Evolutionary conservation across 2,329 filamentous ascomycete species (phyloP), one percentile per base, ranked within the genome.

Genomic region (Fusarium pseudograminearum): DNA sequence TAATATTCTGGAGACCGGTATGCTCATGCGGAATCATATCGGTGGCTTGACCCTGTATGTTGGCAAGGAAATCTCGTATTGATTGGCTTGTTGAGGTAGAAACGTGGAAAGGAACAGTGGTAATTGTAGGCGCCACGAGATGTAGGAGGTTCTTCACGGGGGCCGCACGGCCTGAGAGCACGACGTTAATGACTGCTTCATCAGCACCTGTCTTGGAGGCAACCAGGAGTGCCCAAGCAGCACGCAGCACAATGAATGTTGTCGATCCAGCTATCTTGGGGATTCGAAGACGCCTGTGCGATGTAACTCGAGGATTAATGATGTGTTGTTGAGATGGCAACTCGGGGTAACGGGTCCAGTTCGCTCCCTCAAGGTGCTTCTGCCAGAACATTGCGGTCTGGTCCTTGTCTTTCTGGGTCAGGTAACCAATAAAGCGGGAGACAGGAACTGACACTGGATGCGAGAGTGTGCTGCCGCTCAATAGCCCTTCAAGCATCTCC

Each of bases 211-310:
- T 54, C 20, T 54, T 44, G 20, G 51, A 42, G 20, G 51, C 51
- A 24, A 54, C 51, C 20, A 54, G 28, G 15, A 54, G 38, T 33
- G 51, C 51, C 51, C 51, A 54, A 44, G 51, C 51, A 54, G 51
- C 51, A 20, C 51, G 51, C 11, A 54, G 38, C 38, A 54, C 38
- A 44, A 54, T 33, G 16, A 18, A 52, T 20, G 51, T 42, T 44
- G 38, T 33, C 28, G 51, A 54, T 33, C 51, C 38, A 5, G 20
- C 51, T 30, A 30, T 30, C 22, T 34, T 18, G 8, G 34, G 24
- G n/a, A 52, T 30, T 40, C 48, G 34, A 16, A 52, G 34, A 52
- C 34, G 16, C 48, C 34, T 52, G 34, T 52, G 34, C 9, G 34
- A 52, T 52, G 18, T 52, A 30, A 24, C 40, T 52, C 48, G 48